Base-by-base conservation (phyloP, 148 eudicot genomes). In the Persicaria tinctoria region DNA sequence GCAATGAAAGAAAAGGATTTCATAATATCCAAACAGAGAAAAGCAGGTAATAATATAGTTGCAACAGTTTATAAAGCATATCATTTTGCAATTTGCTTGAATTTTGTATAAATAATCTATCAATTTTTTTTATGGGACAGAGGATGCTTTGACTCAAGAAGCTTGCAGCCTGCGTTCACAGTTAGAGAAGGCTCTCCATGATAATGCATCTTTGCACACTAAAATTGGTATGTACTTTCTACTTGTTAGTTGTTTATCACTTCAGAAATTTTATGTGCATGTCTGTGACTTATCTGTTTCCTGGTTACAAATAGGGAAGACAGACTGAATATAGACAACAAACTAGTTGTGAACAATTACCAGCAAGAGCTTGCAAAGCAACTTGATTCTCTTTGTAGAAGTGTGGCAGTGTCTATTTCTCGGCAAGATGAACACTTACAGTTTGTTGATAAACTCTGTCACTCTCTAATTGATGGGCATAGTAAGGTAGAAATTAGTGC, bases 161-260 rank as follows among this genome's bases (percentile, higher is more conserved):
- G 98, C 98, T 73, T 89, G 93, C 62, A 83, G 75, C 12, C 79
- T 93, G 72, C 88, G 88, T 5, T 86, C 90, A 50, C 93, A 91
- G 74, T 76, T 93, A 85, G 98, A 93, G 80, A 93, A 86, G 83
- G 83, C 98, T 69, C 88, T 87, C 60, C 80, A 89, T 76, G 89
- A 93, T 75, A 92, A 87, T 84, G 89, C 87, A 53, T 80, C 87
- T 5, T 73, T 92, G 50, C 83, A 79, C 78, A 77, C 76, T 53
- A 93, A 91, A 81, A 89, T 93, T 50, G 94, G 98, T 91, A 82
- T 1, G 76, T 11, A 60, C 9, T n/a, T n/a, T n/a, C n/a, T n/a
- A n/a, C n/a, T n/a, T n/a, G n/a, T n/a, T n/a, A n/a, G n/a, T n/a
- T n/a, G n/a, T n/a, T n/a, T n/a, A n/a, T n/a, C n/a, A n/a, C n/a